A percentile compares a stretch with the other conserved stretches of the same genome.
Evolutionary conservation across 2,329 filamentous ascomycete genomes (phyloP).

Genomic region (Beauveria bassiana): DNA sequence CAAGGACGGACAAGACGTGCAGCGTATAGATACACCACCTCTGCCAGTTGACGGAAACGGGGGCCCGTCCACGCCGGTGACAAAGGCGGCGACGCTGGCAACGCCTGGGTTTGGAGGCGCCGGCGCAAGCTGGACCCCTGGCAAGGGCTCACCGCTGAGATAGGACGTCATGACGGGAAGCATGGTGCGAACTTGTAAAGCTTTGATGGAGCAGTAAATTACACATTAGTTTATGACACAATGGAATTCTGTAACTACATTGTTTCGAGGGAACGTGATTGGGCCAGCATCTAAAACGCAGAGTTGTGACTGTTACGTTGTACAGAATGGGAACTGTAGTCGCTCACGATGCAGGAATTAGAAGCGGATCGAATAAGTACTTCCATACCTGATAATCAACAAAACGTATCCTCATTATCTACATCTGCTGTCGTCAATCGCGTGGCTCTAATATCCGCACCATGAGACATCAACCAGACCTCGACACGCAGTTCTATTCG

Average conservation of each 20-base stretch:
- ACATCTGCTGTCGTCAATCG: neutral
- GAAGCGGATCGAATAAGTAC: neutral
- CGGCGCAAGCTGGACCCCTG: constrained; percentile 36
- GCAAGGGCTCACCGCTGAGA: constrained; percentile 34
- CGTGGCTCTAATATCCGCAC: neutral
- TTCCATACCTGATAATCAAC: neutral
- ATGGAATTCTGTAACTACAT: neutral
- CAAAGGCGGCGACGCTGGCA: constrained; percentile 30
- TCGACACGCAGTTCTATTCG: neutral
- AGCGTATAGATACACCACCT: constrained; percentile 48
- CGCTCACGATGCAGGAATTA: too few relatives aligned
- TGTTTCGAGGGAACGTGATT: neutral
- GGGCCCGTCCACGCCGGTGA: constrained; percentile 39
- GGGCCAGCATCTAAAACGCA: neutral
- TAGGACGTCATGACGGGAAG: constrained; percentile 6
- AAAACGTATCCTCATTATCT: neutral
- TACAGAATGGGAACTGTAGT: too few relatives aligned
- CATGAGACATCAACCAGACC: neutral
- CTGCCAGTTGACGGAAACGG: constrained; percentile 29
- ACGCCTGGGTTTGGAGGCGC: constrained; percentile 31
- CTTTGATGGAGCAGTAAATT: neutral
- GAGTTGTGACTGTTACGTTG: neutral
- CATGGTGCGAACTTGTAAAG: neutral
- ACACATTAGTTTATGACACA: neutral
- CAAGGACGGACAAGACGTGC: constrained; percentile 35